Base-by-base conservation (phyloP, 1,284 basidiomycete species). In the Papiliotrema terrestris region DNA sequence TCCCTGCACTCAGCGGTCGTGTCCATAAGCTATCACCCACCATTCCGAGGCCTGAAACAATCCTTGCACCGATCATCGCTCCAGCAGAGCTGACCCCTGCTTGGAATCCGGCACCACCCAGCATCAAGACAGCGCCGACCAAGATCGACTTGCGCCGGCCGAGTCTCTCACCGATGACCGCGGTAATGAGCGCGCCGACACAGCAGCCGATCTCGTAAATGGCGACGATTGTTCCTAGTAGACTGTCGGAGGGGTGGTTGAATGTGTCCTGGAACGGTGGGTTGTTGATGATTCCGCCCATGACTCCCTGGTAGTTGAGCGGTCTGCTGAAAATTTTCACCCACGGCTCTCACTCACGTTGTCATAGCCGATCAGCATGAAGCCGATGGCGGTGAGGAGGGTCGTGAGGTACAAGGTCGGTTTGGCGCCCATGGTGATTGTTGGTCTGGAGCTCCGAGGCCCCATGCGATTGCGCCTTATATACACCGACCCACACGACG, bases 171-270 rank as follows among this genome's bases (percentile, higher is more conserved):
- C 72, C 72, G n/a, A 73, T 55, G 8, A 64, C 55, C 17, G 69
- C 63, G 13, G 63, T 61, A 15, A 68, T 53, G 23, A 73, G 42
- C 6, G 71, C 52, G 13, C 72, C 72, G 8, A 62, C 56, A 49
- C 58, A 68, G 45, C 65, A 67, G 8, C 72, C 72, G 48, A 72
- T 64, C 51, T 74, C 70, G 55, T 71, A 73, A 41, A 71, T 72
- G 44, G 68, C 66, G 36, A 74, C 68, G 51, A 74, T 71, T 2
- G 67, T 69, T 5, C 66, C 66, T 2, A 69, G 50, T 0, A 67
- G 58, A 11, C 49, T 51, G 14, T 58, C 37, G 11, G 52, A 49
- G 3, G 67, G 62, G 25, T 63, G 56, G 41, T 54, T 37, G 53
- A 70, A 68, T 5, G 62, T 62, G 8, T 52, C 53, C 22, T 65